These are phyloP conservation scores for Spathaspora sp. DNA, from an alignment of 1,139 yeast species.

Conservation along the genomic window DNA sequence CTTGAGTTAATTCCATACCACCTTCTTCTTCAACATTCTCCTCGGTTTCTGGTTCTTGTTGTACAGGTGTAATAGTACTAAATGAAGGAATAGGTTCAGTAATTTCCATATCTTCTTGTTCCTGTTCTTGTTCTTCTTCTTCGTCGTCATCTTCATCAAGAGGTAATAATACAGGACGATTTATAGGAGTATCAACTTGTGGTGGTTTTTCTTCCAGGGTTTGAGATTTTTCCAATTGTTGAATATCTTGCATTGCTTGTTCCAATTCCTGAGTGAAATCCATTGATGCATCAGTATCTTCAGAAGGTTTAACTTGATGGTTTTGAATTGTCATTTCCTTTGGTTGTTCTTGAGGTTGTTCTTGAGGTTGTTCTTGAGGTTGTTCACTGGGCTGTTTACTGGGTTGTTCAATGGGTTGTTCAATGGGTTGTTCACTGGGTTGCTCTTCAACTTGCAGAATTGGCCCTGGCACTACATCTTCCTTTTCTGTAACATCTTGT, in stretches of 20 bases:
- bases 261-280: conserved; percentile 3
- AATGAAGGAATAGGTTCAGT: conserved; percentile 12
- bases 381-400: too few species aligned
- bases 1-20: conserved; percentile 19
- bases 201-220: conserved; percentile 7
- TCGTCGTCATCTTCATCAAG: conserved; percentile 5
- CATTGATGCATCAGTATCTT: not conserved
- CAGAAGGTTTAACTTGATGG: not conserved
- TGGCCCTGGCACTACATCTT: not conserved
- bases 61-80: not conserved
- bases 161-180: not conserved
- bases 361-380: too few species aligned
- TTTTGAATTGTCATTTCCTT: too few species aligned
- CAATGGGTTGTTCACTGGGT: too few species aligned
- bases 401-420: too few species aligned
- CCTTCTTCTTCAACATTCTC: conserved; percentile 6
- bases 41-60: not conserved
- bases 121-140: conserved; percentile 7
- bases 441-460: too few species aligned
- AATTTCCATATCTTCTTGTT: conserved; percentile 14
- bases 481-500: not conserved
- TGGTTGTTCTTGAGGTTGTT: too few species aligned
- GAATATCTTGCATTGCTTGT: conserved; percentile 1
- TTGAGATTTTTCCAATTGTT: conserved; percentile 2
- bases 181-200: not conserved